These are phyloP conservation scores for Pythium aristosporum DNA, from an alignment of 352 stramenopile genomes.

Conservation along the genomic window DNA sequence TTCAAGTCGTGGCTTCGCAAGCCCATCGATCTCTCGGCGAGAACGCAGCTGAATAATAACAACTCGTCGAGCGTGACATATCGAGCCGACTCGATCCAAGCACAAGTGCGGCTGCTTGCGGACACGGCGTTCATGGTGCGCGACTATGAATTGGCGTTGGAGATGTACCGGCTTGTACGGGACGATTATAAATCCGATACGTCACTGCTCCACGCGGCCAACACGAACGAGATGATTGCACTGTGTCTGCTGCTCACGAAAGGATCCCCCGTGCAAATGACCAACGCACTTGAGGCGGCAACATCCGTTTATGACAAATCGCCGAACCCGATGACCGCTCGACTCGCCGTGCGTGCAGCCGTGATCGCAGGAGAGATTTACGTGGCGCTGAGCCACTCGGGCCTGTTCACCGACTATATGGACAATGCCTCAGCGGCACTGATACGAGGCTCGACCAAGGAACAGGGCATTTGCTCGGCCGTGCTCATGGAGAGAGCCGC, in stretches of 20 bases:
- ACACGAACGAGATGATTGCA: slow-evolving; percentile 89
- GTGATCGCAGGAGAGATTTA: slow-evolving; percentile 85
- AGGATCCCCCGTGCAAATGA: slow-evolving; percentile 81
- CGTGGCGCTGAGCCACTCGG: slow-evolving; percentile 64
- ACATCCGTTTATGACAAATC: slow-evolving; percentile 67
- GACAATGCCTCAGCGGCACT: slow-evolving; percentile 78
- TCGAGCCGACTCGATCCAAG: slow-evolving; percentile 85
- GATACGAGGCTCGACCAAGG: slow-evolving; percentile 82
- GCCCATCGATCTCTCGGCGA: slow-evolving; percentile 63
- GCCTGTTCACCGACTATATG: slow-evolving; percentile 87
- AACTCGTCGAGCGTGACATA: slow-evolving; percentile 43
- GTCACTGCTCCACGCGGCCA: slow-evolving; percentile 75
- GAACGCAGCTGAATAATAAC: slow-evolving; percentile 22
- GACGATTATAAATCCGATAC: slow-evolving; percentile 92
- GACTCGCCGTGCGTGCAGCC: slow-evolving; percentile 60
- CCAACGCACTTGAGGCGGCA: slow-evolving; percentile 73
- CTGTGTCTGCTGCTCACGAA: slow-evolving; percentile 78
- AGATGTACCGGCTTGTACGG: slow-evolving; percentile 89
- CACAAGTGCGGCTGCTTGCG: slow-evolving; percentile 84
- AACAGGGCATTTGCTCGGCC: slow-evolving; percentile 83
- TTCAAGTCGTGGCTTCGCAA: slow-evolving; percentile 92
- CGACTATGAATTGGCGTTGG: slow-evolving; percentile 87
- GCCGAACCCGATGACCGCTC: slow-evolving; percentile 40
- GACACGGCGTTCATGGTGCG: slow-evolving; percentile 89
- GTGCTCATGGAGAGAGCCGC: slow-evolving; percentile 78